phyloP scores from a whole-genome alignment of 2,329 filamentous ascomycete species.

The Biscogniauxia mediterranea region DNA sequence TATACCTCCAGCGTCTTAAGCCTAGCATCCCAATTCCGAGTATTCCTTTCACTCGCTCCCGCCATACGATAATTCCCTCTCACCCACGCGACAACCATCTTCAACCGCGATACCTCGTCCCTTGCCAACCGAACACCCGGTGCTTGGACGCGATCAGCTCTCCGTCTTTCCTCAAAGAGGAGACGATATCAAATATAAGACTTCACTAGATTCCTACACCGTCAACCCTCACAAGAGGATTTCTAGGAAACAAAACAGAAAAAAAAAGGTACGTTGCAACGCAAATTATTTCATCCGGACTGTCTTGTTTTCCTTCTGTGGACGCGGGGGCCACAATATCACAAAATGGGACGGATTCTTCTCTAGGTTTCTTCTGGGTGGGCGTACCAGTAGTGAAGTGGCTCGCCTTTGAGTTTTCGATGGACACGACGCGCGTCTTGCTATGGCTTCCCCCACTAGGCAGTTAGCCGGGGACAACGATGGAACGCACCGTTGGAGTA shows the following conservation, averaged over 20 bases:
- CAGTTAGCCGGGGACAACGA: background rate
- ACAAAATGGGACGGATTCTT: background rate
- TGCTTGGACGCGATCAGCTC: background rate
- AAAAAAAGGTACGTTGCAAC: background rate
- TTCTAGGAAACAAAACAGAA: background rate
- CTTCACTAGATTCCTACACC: background rate
- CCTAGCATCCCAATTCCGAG: constrained; percentile 6
- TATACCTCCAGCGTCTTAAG: constrained; percentile 22
- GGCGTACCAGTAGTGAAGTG: background rate
- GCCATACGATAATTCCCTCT: background rate
- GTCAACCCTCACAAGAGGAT: background rate
- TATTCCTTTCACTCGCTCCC: constrained; percentile 14
- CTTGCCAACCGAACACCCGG: background rate
- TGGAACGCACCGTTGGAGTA: background rate
- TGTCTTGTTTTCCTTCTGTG: background rate
- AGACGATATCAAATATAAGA: background rate
- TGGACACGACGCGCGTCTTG: background rate
- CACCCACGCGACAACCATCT: background rate
- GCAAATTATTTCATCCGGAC: background rate
- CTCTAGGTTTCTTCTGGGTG: background rate
- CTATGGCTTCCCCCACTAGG: background rate
- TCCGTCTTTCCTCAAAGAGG: background rate
- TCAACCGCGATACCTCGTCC: background rate
- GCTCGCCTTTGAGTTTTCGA: background rate
- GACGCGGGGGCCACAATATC: background rate